Conservation (phyloP, 1,284 basidiomycete species). For the Ganoderma lucidum region DNA sequence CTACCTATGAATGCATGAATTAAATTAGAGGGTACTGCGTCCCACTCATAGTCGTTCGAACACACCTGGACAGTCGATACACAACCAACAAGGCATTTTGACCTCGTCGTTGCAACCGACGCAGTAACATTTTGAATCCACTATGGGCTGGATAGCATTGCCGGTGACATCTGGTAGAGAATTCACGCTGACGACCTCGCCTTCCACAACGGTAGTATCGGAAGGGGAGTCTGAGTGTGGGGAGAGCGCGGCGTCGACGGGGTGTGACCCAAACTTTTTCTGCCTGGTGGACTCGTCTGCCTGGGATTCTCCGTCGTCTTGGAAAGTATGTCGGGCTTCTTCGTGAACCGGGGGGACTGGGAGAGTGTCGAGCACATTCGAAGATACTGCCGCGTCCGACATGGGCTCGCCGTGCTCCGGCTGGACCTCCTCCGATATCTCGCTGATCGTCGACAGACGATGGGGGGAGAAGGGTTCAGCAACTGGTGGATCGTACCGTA, state of each 20-base stretch:
- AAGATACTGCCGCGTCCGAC: too few species aligned
- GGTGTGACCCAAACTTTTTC: background rate
- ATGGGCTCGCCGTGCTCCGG: background rate
- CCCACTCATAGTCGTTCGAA: background rate
- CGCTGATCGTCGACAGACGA: conserved; percentile 6
- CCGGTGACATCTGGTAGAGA: background rate
- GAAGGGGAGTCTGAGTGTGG: background rate
- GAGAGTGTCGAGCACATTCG: background rate
- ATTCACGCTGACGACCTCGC: background rate
- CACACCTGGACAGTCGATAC: conserved; percentile 33
- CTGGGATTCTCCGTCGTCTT: background rate
- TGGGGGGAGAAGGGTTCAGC: background rate
- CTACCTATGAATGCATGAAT: background rate
- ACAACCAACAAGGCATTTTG: conserved; percentile 33
- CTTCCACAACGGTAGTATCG: background rate
- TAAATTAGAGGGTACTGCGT: background rate
- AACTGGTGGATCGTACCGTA: background rate
- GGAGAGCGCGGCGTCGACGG: background rate
- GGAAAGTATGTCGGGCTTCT: background rate
- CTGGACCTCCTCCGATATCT: background rate
- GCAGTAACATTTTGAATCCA: conserved; percentile 1
- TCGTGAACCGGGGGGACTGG: background rate
- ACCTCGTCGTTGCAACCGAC: conserved; percentile 22
- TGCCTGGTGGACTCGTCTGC: background rate
- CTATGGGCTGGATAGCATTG: background rate